Base-by-base conservation (phyloP, 345 rosid genomes). In the Eucalyptus leucophloia region DNA sequence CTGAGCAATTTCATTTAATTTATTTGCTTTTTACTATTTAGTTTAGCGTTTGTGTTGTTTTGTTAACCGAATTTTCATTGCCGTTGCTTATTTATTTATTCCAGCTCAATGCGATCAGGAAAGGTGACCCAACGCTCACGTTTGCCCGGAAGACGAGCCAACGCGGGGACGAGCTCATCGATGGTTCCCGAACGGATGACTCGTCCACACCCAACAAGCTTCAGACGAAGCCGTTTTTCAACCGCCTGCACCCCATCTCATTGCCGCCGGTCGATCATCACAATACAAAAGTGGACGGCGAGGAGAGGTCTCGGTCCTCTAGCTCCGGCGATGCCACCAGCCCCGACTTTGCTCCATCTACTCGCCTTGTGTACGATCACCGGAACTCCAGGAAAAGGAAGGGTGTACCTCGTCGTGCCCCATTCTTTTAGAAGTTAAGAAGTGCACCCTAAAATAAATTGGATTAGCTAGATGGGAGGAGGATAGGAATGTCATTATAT, bases 341-440 rank as follows among this genome's bases (percentile, higher is more conserved):
- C 12, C 87, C 93, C 90, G 93, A 87, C 89, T 90, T 95, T 21
- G 94, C 97, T 77, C 99, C 98, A 3, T 69, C 92, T 4, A 94
- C 98, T 42, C 95, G 94, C 34, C 95, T 95, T 32, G 92, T 94
- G 19, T 95, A 90, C 95, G 95, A 93, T 83, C 96, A 95, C 89
- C 87, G 92, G 88, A 96, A 95, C 90, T 95, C 98, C 49, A 93
- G 96, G 88, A 91, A 98, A 80, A 91, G 98, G 87, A 97, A 97
- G 94, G 97, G 98, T 30, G 92, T 94, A 7, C 99, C 99, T 65
- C 98, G 94, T 87, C 98, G 99, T 32, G 96, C 99, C 51, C 98
- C 99, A 32, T 94, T 95, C 77, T 49, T 21, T 12, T 86, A 53
- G 28, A 47, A 49, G 17, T 49, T 11, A 17, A 30, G 40, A n/a